Evolutionary conservation across 2,329 filamentous ascomycete species (phyloP).

Genomic region (Verticillium dahliae): DNA sequence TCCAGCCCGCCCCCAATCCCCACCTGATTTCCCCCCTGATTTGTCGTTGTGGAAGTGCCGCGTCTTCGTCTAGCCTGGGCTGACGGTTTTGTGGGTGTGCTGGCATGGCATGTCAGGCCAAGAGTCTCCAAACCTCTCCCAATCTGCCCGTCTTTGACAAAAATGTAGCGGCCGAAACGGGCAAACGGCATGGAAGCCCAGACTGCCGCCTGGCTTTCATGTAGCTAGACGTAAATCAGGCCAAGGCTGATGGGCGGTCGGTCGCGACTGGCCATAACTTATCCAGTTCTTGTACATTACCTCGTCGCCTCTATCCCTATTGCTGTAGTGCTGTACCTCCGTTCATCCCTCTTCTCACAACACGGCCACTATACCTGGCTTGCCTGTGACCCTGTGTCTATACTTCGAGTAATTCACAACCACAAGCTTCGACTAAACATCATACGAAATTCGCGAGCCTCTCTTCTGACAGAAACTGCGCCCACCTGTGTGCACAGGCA

Average conservation of each 20-base stretch:
- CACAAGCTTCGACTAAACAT: no score
- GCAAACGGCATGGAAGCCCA: background rate
- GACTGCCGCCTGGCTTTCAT: background rate
- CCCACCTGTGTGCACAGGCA: no score
- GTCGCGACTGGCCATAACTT: background rate
- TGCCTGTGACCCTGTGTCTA: no score
- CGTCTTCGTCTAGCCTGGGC: background rate
- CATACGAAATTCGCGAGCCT: no score
- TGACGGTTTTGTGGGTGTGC: background rate
- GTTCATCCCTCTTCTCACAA: background rate
- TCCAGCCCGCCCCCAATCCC: background rate
- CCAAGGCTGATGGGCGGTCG: background rate
- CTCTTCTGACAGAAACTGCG: no score
- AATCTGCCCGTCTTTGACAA: background rate
- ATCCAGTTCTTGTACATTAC: background rate
- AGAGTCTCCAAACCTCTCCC: background rate
- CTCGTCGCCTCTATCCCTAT: background rate
- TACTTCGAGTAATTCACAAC: no score
- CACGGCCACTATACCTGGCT: no score
- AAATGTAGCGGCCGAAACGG: background rate
- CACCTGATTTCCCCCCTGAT: background rate
- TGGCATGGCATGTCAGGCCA: background rate
- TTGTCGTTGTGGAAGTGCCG: background rate
- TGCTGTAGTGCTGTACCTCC: background rate
- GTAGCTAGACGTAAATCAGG: background rate